These are phyloP conservation scores for Claviceps paspali DNA, from an alignment of 2,329 filamentous ascomycete genomes.

Conservation along the genomic window DNA sequence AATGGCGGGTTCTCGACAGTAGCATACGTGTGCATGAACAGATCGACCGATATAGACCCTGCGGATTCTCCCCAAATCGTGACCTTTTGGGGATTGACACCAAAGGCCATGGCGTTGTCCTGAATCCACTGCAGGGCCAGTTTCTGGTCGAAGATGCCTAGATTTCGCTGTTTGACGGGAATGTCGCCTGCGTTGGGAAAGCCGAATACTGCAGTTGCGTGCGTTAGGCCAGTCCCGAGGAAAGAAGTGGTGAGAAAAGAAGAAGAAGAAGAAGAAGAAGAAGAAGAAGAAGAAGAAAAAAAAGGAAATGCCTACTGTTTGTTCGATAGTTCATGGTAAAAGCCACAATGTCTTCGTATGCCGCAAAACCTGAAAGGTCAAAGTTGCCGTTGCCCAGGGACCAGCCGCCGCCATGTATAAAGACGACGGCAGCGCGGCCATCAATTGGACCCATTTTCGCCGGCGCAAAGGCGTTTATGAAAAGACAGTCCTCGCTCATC, in stretches of 20 bases:
- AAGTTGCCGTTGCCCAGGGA: slow-evolving; percentile 10
- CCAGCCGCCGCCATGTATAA: slow-evolving; percentile 13
- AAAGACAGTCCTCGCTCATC: slow-evolving; percentile 16
- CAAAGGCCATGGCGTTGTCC: slow-evolving; percentile 13
- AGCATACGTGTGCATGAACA: slow-evolving; percentile 11
- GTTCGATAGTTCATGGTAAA: slow-evolving; percentile 15
- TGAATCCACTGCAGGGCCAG: slow-evolving; percentile 15
- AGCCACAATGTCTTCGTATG: slow-evolving; percentile 13
- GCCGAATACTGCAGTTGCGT: slow-evolving; percentile 16
- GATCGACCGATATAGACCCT: slow-evolving; percentile 17
- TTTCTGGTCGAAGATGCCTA: slow-evolving; percentile 14
- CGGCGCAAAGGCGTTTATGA: slow-evolving; percentile 14
- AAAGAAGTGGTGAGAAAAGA: background rate
- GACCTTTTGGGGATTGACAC: slow-evolving; percentile 12
- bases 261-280: background rate
- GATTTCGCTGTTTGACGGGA: slow-evolving; percentile 17
- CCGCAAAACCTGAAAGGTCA: slow-evolving; percentile 13
- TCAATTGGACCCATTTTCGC: background rate
- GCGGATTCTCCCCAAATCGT: slow-evolving; percentile 16
- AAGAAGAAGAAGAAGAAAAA: background rate
- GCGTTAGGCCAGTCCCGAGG: background rate
- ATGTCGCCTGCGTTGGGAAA: slow-evolving; percentile 29
- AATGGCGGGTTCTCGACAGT: slow-evolving; percentile 9
- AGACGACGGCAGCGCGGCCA: slow-evolving; percentile 12
- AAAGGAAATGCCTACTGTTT: slow-evolving; percentile 7